Percentiles rank a stretch among this genome's conserved stretches.
phyloP scores from a whole-genome alignment of 2,329 filamentous ascomycete species.

The Cordyceps javanica region DNA sequence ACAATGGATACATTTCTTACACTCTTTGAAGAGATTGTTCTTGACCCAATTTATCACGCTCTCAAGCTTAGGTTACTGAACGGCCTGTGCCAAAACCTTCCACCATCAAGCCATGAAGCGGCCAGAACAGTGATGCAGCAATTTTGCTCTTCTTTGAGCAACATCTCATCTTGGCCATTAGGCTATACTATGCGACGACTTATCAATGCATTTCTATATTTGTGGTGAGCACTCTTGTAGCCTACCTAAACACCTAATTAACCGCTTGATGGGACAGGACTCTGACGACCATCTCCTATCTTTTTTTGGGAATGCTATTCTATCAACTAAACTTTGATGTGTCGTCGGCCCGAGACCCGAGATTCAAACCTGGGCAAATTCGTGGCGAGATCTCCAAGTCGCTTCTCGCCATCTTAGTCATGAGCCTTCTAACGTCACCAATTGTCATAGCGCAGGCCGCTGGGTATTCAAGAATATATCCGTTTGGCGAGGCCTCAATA shows the following conservation, averaged over 20 bases:
- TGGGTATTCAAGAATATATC: not conserved
- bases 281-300: not conserved
- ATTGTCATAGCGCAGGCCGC: not conserved
- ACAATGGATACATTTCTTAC: not conserved
- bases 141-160: not conserved
- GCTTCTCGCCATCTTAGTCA: not conserved
- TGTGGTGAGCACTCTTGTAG: not conserved
- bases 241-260: not conserved
- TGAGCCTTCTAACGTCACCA: not conserved
- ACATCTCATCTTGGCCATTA: not conserved
- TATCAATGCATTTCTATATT: not conserved
- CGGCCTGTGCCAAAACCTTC: not conserved
- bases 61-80: not conserved
- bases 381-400: not conserved
- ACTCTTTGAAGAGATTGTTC: not conserved
- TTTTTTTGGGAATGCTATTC: not conserved
- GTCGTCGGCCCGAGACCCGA: not conserved
- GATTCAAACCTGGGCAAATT: not conserved
- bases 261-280: not conserved
- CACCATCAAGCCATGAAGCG: not conserved
- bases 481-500: not conserved
- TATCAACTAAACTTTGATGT: not conserved
- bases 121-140: not conserved
- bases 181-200: not conserved
- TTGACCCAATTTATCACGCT: not conserved